These are phyloP conservation scores for Teratosphaeriaceae sp. DNA, from an alignment of 2,329 filamentous ascomycete species.

Conservation along the genomic window DNA sequence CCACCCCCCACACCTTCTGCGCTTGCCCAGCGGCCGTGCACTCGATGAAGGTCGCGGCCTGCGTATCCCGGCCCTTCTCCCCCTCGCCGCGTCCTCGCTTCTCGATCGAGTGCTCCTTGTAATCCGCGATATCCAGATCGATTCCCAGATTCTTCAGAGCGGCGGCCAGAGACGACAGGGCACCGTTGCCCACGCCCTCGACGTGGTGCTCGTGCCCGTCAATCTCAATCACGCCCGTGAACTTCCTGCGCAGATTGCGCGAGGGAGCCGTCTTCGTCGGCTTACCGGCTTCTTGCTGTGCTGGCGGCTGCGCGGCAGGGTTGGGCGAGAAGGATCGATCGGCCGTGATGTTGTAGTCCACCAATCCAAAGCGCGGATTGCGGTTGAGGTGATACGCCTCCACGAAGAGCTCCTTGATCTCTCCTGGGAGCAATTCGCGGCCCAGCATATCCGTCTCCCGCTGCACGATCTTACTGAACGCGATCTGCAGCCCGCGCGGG, in stretches of 20 bases:
- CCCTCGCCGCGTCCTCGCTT: slow-evolving; percentile 4
- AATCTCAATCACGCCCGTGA: slow-evolving; percentile 76
- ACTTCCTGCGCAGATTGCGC: slow-evolving; percentile 70
- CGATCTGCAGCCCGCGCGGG: slow-evolving; percentile 84
- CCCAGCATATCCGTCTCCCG: slow-evolving; percentile 69
- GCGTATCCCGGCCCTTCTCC: slow-evolving; percentile 61
- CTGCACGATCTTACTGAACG: slow-evolving; percentile 85
- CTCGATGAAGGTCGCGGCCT: slow-evolving; percentile 94
- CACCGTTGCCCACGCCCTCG: slow-evolving; percentile 77
- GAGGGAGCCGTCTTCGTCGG: slow-evolving; percentile 56
- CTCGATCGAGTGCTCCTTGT: slow-evolving; percentile 86
- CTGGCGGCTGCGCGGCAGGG: slow-evolving; percentile 52
- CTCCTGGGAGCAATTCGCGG: slow-evolving; percentile 73
- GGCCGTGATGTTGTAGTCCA: slow-evolving; percentile 86
- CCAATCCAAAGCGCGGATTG: slow-evolving; percentile 76
- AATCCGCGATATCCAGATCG: slow-evolving; percentile 84
- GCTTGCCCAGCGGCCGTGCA: slow-evolving; percentile 55
- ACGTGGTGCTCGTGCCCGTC: slow-evolving; percentile 75
- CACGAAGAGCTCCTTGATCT: slow-evolving; percentile 86
- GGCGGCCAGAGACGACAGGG: slow-evolving; percentile 80
- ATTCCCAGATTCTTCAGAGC: slow-evolving; percentile 74
- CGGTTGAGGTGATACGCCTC: slow-evolving; percentile 75
- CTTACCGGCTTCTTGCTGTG: slow-evolving; percentile 55
- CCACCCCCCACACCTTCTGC: slow-evolving; percentile 80
- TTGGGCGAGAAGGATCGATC: slow-evolving; percentile 73